A percentile compares a stretch with the other conserved stretches of the same genome.
Conservation (phyloP, 768 basidiomycete species). For the Flagelloscypha sp. region DNA sequence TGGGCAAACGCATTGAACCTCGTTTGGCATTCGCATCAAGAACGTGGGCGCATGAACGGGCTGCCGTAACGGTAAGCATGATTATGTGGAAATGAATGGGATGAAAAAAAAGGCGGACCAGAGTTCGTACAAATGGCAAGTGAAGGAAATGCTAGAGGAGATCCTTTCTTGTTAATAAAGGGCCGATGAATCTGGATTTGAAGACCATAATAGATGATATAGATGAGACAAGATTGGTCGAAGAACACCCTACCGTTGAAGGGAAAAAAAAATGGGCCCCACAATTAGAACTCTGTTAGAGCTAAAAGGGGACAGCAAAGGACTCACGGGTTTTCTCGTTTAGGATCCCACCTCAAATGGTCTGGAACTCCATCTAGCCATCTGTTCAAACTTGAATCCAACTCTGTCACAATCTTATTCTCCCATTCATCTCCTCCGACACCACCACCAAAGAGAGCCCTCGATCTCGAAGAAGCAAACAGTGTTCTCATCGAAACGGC, state of each 20-base stretch:
- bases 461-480: constrained; percentile 7
- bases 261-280: neutral
- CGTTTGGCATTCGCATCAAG: constrained; percentile 48
- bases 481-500: constrained; percentile 8
- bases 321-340: no score
- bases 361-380: constrained; percentile 9
- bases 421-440: constrained; percentile 6
- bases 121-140: constrained; percentile 70
- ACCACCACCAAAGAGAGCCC: no score
- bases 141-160: constrained; percentile 49
- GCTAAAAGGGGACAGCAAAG: no score
- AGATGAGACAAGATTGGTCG: neutral
- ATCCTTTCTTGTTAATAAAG: constrained; percentile 22
- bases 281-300: no score
- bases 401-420: constrained; percentile 6
- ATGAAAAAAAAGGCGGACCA: no score
- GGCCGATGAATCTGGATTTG: constrained; percentile 5
- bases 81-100: no score
- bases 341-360: no score
- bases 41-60: constrained; percentile 75
- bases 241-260: neutral
- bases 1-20: no score
- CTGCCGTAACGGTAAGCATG: no score
- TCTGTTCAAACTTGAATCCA: constrained; percentile 7
- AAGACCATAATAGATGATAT: constrained; percentile 20